Base-by-base conservation (phyloP, 148 eudicot species). In the Nepenthes mirabilis region DNA sequence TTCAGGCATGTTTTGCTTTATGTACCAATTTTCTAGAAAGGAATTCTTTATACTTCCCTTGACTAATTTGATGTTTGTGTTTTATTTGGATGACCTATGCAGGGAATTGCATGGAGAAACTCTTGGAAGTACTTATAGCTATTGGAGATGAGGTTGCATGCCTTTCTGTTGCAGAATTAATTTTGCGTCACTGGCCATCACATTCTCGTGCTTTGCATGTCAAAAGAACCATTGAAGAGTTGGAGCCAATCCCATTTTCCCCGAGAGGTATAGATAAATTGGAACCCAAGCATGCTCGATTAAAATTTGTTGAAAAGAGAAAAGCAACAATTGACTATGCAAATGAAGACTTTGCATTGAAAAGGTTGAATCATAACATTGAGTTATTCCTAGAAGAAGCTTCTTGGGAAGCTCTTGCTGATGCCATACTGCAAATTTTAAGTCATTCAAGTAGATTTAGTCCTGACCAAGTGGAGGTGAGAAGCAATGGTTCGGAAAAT, bases 71-170 rank as follows among this genome's bases (percentile, higher is more conserved):
- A 54, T 57, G 11, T 14, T 52, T 55, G 6, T 52, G 23, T 60
- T 49, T 23, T 35, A 50, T 57, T 12, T 37, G 45, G 10, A 12
- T 65, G 66, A 47, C 35, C 33, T 53, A 56, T 77, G 66, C 72
- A 93, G 99, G 99, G 99, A 93, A 93, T 70, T 93, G 96, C 76
- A 93, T 89, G 99, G 99, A 93, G 80, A 93, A 93, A 71, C 91
- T 93, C 34, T 65, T 93, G 70, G 99, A 93, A 81, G 95, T 93
- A 58, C 86, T 93, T 55, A 86, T 93, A 63, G 99, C 99, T 55
- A 86, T 93, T 65, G 91, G 96, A 56, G 99, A 93, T 71, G 99
- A 93, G 71, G 86, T 84, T 61, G 82, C 99, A 40, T 89, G 91
- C 67, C 91, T 86, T 70, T 81, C 99, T 73, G 95, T 93, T 65